These are phyloP conservation scores for Tephrocybe rancida DNA, from an alignment of 768 basidiomycete species.

Conservation along the genomic window DNA sequence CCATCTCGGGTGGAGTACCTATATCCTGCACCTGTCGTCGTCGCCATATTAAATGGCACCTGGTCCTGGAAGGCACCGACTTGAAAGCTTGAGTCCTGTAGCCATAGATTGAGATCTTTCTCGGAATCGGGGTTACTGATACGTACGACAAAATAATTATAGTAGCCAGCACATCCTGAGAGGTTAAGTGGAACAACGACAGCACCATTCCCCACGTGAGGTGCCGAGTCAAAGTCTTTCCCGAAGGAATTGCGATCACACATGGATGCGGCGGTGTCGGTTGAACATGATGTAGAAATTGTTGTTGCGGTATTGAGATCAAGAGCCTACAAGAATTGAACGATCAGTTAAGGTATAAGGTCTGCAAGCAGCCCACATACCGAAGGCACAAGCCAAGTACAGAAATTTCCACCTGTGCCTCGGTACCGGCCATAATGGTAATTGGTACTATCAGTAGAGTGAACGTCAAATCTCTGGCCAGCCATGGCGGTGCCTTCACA, in stretches of 20 bases:
- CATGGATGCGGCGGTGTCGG: slow-evolving; percentile 16
- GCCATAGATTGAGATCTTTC: not conserved
- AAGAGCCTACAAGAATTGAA: slow-evolving; percentile 14
- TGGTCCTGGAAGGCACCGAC: slow-evolving; percentile 26
- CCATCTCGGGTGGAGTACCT: slow-evolving; percentile 23
- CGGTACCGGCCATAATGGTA: slow-evolving; percentile 29
- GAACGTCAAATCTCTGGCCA: slow-evolving; percentile 25
- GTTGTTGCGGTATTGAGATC: slow-evolving; percentile 11
- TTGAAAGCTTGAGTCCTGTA: slow-evolving; percentile 23
- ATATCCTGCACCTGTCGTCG: slow-evolving; percentile 21
- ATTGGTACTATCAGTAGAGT: slow-evolving; percentile 19
- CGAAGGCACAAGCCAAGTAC: slow-evolving; percentile 24
- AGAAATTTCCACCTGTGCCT: slow-evolving; percentile 26
- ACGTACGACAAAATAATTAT: slow-evolving; percentile 28
- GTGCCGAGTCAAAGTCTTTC: slow-evolving; percentile 26
- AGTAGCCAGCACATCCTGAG: slow-evolving; percentile 23
- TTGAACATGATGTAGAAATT: slow-evolving; percentile 20
- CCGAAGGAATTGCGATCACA: slow-evolving; percentile 25
- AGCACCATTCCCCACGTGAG: slow-evolving; percentile 25
- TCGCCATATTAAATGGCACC: slow-evolving; percentile 26
- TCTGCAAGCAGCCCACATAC: slow-evolving; percentile 1
- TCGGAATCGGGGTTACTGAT: not conserved
- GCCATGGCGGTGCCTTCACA: slow-evolving; percentile 21
- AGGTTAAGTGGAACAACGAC: slow-evolving; percentile 24
- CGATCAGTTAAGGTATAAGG: not conserved